Conservation (phyloP, 257 asterid genomes). For the Primulina tabacum region DNA sequence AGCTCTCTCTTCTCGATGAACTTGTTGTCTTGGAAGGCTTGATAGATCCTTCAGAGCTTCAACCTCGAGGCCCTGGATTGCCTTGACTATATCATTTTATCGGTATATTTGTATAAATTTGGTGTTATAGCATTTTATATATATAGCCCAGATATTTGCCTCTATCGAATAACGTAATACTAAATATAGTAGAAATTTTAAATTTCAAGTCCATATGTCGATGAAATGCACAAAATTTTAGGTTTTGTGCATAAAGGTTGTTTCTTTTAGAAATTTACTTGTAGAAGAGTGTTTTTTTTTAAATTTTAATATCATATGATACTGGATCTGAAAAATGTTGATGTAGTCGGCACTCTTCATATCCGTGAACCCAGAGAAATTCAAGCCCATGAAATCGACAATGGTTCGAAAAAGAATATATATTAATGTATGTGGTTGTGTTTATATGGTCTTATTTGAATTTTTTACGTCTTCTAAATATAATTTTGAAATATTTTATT, state of each 20-base stretch:
- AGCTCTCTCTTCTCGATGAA: constrained; percentile 66
- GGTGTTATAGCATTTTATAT: background rate
- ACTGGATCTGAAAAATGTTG: background rate
- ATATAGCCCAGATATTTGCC: background rate
- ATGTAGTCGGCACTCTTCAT: too few species aligned
- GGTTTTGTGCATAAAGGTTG: background rate
- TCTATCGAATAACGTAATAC: background rate
- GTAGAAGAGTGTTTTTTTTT: too few species aligned
- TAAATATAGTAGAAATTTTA: too few species aligned
- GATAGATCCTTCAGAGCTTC: constrained; percentile 62
- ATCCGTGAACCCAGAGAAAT: too few species aligned
- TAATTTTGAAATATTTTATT: too few species aligned
- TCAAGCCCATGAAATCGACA: background rate
- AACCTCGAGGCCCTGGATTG: constrained; percentile 35
- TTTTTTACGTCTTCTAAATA: too few species aligned
- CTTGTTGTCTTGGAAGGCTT: constrained; percentile 94
- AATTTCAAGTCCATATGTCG: too few species aligned
- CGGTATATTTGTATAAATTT: background rate
- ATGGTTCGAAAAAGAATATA: background rate
- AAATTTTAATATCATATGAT: too few species aligned
- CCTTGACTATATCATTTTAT: constrained; percentile 15
- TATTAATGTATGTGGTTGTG: too few species aligned
- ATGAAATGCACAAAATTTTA: too few species aligned
- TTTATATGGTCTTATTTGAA: too few species aligned
- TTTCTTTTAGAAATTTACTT: background rate